phyloP scores from a whole-genome alignment of 2,329 filamentous ascomycete species.

The Reticulascus tulasneorum region DNA sequence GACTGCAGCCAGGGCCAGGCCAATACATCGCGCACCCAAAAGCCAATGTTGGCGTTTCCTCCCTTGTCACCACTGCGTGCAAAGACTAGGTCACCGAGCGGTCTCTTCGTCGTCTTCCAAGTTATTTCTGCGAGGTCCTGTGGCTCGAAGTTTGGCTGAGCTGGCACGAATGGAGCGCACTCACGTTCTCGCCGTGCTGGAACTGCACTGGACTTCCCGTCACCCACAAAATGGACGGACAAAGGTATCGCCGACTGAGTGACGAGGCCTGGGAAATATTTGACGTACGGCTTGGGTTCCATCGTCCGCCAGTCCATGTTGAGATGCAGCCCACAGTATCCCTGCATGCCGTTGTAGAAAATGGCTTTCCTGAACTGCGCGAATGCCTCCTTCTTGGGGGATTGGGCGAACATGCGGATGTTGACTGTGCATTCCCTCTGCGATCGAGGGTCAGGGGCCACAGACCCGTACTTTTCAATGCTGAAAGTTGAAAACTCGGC shows the following conservation, averaged over 20 bases:
- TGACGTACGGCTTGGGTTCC: slow-evolving; percentile 24
- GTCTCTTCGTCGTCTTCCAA: slow-evolving; percentile 12
- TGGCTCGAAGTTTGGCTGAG: background rate
- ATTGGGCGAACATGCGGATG: slow-evolving; percentile 36
- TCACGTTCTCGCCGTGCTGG: background rate
- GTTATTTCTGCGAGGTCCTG: background rate
- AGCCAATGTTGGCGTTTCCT: slow-evolving; percentile 28
- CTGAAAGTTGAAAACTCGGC: slow-evolving; percentile 22
- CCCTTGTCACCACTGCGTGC: slow-evolving; percentile 29
- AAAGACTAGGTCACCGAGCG: slow-evolving; percentile 25
- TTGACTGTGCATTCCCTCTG: slow-evolving; percentile 36
- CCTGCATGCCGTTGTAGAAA: slow-evolving; percentile 26
- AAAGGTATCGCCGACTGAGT: slow-evolving; percentile 12
- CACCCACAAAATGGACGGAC: slow-evolving; percentile 16
- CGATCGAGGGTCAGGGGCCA: slow-evolving; percentile 17
- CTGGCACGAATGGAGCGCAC: background rate
- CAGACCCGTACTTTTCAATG: slow-evolving; percentile 24
- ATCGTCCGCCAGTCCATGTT: slow-evolving; percentile 32
- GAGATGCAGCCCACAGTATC: slow-evolving; percentile 28
- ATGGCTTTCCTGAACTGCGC: slow-evolving; percentile 16
- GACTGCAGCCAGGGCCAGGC: slow-evolving; percentile 37
- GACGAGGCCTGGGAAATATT: slow-evolving; percentile 27
- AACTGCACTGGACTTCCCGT: slow-evolving; percentile 3
- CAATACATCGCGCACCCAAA: slow-evolving; percentile 29
- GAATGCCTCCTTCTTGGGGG: slow-evolving; percentile 17